These are phyloP conservation scores for Pythium brassicae DNA, from an alignment of 352 stramenopile genomes.

Conservation along the genomic window DNA sequence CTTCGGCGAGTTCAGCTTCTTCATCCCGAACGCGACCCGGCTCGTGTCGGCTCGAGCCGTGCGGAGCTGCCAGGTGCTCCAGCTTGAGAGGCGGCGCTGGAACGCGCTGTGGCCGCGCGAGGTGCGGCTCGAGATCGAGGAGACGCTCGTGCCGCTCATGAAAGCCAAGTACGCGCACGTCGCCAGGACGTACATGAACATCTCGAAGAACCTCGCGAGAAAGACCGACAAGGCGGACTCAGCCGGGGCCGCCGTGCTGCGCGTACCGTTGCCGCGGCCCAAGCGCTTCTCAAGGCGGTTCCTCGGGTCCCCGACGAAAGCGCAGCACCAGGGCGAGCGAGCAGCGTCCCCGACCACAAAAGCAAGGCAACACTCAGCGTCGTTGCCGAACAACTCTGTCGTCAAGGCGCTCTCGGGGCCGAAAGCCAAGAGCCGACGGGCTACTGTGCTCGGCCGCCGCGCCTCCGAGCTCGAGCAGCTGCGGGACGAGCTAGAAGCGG, in stretches of 20 bases:
- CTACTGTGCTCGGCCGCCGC: conserved; percentile 2
- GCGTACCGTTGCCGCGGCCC: background rate
- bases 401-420: background rate
- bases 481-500: background rate
- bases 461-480: conserved; percentile 3
- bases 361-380: background rate
- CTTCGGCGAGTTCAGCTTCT: conserved; percentile 67
- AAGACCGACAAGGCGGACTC: conserved; percentile 37
- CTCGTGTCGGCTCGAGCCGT: conserved; percentile 44
- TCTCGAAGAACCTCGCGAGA: conserved; percentile 64
- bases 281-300: conserved; percentile 5
- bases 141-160: conserved; percentile 29
- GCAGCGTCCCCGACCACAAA: background rate
- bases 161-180: conserved; percentile 30
- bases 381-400: background rate
- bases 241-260: background rate
- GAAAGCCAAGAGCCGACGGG: background rate
- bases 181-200: conserved; percentile 38
- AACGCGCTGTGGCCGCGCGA: conserved; percentile 40
- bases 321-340: background rate
- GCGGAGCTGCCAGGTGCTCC: conserved; percentile 57
- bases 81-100: conserved; percentile 49
- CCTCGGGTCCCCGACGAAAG: background rate
- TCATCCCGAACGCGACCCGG: conserved; percentile 36
- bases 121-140: conserved; percentile 35